phyloP scores from a whole-genome alignment of 257 asterid species.

The Capsicum rhomboideum region DNA sequence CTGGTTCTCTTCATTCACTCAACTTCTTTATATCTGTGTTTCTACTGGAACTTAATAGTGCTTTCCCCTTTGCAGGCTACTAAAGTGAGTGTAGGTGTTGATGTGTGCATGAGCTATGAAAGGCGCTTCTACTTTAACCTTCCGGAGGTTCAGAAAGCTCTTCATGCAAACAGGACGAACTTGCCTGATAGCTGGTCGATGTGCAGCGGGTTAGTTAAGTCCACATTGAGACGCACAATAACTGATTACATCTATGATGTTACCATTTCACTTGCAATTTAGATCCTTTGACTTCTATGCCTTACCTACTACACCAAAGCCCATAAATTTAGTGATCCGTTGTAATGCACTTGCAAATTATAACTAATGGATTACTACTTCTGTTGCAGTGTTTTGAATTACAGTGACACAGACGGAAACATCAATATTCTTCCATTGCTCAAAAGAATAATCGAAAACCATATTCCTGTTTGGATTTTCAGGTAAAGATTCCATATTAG shows the following conservation, averaged over 20 bases:
- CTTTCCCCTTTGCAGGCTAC: constrained; percentile 51
- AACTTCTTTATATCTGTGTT: background rate
- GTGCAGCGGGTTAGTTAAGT: constrained; percentile 59
- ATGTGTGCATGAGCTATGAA: constrained; percentile 84
- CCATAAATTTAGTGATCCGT: background rate
- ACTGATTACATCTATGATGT: background rate
- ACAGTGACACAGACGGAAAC: constrained; percentile 45
- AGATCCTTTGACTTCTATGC: background rate
- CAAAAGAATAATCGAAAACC: constrained; percentile 45
- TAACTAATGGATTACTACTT: background rate
- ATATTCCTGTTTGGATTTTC: constrained; percentile 70
- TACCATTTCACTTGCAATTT: background rate
- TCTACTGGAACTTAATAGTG: background rate
- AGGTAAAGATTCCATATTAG: constrained; percentile 31
- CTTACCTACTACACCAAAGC: background rate
- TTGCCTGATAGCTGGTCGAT: constrained; percentile 72
- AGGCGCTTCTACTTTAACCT: constrained; percentile 80
- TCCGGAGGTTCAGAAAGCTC: constrained; percentile 90
- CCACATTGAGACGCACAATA: background rate
- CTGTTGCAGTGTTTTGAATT: constrained; percentile 35
- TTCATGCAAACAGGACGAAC: constrained; percentile 87
- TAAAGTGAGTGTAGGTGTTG: constrained; percentile 74
- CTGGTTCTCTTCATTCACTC: background rate
- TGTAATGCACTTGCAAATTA: background rate
- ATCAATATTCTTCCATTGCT: constrained; percentile 73